Conservation (phyloP, 768 basidiomycete species). For the Kwoniella newhampshirensis region DNA sequence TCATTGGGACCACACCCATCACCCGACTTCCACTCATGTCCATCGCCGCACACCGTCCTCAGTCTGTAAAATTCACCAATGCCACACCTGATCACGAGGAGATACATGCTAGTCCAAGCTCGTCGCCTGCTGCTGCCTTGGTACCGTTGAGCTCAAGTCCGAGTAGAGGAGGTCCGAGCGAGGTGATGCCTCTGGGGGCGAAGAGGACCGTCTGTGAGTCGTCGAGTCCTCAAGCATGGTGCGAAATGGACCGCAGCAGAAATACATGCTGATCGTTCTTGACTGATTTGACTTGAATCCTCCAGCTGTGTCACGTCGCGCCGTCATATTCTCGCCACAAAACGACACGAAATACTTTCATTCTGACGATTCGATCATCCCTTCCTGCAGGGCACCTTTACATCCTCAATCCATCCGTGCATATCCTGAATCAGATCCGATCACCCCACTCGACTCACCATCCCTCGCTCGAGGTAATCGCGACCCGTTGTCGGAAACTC, state of each 20-base stretch:
- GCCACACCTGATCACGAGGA: constrained; percentile 1
- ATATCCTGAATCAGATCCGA: constrained; percentile 22
- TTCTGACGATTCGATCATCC: constrained; percentile 33
- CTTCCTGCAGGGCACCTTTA: constrained; percentile 4
- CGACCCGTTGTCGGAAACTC: constrained; percentile 19
- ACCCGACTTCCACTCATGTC: constrained; percentile 8
- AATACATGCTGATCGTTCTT: background rate
- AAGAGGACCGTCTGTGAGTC: constrained; percentile 30
- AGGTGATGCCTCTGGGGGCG: constrained; percentile 29
- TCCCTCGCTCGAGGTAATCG: constrained; percentile 13
- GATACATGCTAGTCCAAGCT: constrained; percentile 10
- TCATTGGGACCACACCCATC: no score
- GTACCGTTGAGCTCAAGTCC: constrained; percentile 19
- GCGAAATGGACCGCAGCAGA: background rate
- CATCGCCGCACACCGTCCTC: constrained; percentile 2
- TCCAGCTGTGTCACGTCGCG: constrained; percentile 22
- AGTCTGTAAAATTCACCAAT: constrained; percentile 12
- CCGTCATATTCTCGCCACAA: constrained; percentile 34
- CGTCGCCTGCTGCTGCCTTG: constrained; percentile 18
- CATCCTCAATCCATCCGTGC: constrained; percentile 36
- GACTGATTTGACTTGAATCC: background rate
- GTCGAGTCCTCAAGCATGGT: background rate
- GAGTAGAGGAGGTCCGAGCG: constrained; percentile 13
- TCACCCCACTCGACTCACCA: constrained; percentile 12
- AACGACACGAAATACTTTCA: constrained; percentile 35